phyloP scores from a whole-genome alignment of 768 basidiomycete genomes.

The Russula vinacea region DNA sequence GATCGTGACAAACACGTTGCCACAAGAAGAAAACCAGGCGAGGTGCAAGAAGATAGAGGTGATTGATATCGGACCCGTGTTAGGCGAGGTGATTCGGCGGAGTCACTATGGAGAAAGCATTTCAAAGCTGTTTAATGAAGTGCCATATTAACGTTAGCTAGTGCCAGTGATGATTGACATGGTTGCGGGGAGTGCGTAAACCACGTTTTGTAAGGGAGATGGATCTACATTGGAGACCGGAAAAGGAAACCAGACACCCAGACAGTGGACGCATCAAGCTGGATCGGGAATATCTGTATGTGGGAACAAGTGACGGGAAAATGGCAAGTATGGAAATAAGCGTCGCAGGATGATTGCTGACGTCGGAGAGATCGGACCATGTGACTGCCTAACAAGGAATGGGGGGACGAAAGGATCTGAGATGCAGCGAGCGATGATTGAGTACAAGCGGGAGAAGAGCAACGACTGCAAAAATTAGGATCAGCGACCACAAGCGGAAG shows the following conservation, averaged over 20 bases:
- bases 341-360: slow-evolving; percentile 19
- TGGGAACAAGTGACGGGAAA: slow-evolving; percentile 12
- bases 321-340: slow-evolving; percentile 21
- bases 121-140: slow-evolving; percentile 83
- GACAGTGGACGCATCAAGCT: slow-evolving; percentile 9
- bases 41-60: slow-evolving; percentile 81
- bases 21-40: slow-evolving; percentile 74
- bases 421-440: background rate
- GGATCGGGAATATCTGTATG: slow-evolving; percentile 25
- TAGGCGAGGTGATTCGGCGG: slow-evolving; percentile 93
- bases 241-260: slow-evolving; percentile 6
- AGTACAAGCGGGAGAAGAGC: slow-evolving; percentile 7
- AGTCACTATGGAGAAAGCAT: slow-evolving; percentile 98
- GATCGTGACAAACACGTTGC: slow-evolving; percentile 97
- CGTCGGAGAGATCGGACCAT: slow-evolving; percentile 29
- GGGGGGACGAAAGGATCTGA: slow-evolving; percentile 11
- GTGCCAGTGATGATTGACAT: slow-evolving; percentile 6
- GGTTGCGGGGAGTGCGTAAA: slow-evolving; percentile 7
- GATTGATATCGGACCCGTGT: slow-evolving; percentile 89
- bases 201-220: background rate
- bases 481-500: slow-evolving; percentile 18
- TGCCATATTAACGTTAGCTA: slow-evolving; percentile 61
- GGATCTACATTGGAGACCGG: background rate
- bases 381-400: slow-evolving; percentile 18
- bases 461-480: slow-evolving; percentile 10